Evolutionary conservation across 2,329 filamentous ascomycete genomes (phyloP).

Genomic region (Fusarium bactridioides): DNA sequence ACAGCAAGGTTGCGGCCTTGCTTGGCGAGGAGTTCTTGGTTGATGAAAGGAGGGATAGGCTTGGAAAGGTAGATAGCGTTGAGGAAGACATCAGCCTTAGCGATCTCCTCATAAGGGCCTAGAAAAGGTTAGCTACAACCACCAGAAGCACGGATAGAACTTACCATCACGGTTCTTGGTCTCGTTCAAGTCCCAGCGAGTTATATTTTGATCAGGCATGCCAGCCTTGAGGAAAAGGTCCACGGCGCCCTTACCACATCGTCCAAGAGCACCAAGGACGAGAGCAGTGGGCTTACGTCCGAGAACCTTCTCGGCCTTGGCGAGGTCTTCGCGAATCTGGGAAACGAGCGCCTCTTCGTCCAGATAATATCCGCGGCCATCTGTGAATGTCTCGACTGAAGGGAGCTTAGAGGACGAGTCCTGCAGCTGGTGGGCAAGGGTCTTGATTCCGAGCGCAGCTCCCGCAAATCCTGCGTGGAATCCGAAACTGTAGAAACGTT

Average conservation of each 20-base stretch:
- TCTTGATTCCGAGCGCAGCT: slow-evolving; percentile 76
- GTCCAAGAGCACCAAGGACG: slow-evolving; percentile 83
- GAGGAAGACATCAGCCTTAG: slow-evolving; percentile 78
- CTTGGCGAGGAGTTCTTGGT: slow-evolving; percentile 68
- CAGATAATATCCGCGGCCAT: slow-evolving; percentile 69
- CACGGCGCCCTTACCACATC: slow-evolving; percentile 85
- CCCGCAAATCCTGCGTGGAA: slow-evolving; percentile 81
- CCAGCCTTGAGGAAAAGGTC: slow-evolving; percentile 81
- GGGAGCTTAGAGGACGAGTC: slow-evolving; percentile 74
- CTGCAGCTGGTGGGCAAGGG: slow-evolving; percentile 83
- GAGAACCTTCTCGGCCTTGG: slow-evolving; percentile 76
- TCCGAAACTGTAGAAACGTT: slow-evolving; percentile 59
- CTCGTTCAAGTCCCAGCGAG: slow-evolving; percentile 76
- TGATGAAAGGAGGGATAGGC: slow-evolving; percentile 80
- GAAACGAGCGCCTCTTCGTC: slow-evolving; percentile 69
- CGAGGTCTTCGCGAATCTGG: slow-evolving; percentile 51
- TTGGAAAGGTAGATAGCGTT: slow-evolving; percentile 80
- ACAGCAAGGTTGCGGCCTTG: slow-evolving; percentile 78
- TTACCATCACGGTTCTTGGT: slow-evolving; percentile 68
- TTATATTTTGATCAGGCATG: slow-evolving; percentile 56
- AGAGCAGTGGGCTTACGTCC: slow-evolving; percentile 76
- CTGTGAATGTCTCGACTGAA: slow-evolving; percentile 44
- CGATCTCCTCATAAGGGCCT: slow-evolving; percentile 77
- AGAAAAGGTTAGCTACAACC: not conserved
- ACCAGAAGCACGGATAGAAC: no score